Percentiles rank a stretch among this genome's conserved stretches.
Conservation (phyloP, 345 rosid species). For the Corymbia maculata region DNA sequence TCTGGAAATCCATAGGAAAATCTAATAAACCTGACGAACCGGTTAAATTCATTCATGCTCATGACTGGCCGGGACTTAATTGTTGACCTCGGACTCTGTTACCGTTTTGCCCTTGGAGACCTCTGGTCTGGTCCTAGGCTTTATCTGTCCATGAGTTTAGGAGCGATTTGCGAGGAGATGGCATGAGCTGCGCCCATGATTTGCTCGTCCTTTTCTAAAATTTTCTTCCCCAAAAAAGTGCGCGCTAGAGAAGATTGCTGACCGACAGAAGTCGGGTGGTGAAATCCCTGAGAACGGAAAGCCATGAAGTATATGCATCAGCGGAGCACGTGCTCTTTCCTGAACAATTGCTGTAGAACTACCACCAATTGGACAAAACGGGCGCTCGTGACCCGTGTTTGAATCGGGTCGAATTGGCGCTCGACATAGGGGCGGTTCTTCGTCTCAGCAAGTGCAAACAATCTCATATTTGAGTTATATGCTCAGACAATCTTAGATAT, state of each 20-base stretch:
- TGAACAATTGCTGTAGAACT: not conserved
- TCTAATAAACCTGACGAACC: not conserved
- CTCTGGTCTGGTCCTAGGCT: not conserved
- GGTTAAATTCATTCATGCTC: not conserved
- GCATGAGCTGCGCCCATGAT: not conserved
- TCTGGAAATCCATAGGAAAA: not conserved
- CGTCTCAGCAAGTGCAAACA: not conserved
- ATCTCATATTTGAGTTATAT: not conserved
- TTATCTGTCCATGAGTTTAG: not conserved
- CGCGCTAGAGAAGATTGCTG: not conserved
- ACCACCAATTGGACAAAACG: not conserved
- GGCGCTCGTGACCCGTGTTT: not conserved
- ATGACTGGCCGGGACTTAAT: not conserved
- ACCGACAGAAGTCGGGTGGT: not conserved
- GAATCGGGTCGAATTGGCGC: not conserved
- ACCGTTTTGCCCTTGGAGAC: not conserved
- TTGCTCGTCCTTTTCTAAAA: not conserved
- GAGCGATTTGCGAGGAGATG: not conserved
- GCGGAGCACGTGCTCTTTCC: not conserved
- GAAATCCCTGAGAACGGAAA: not conserved
- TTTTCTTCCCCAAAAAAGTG: not conserved
- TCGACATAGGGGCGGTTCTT: not conserved
- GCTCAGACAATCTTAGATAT: rapidly evolving
- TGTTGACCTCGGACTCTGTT: not conserved
- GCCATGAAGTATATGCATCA: not conserved